These are phyloP conservation scores for Rhizophagus prolifer DNA, from an alignment of 192 early-diverging fungal species.

Conservation along the genomic window DNA sequence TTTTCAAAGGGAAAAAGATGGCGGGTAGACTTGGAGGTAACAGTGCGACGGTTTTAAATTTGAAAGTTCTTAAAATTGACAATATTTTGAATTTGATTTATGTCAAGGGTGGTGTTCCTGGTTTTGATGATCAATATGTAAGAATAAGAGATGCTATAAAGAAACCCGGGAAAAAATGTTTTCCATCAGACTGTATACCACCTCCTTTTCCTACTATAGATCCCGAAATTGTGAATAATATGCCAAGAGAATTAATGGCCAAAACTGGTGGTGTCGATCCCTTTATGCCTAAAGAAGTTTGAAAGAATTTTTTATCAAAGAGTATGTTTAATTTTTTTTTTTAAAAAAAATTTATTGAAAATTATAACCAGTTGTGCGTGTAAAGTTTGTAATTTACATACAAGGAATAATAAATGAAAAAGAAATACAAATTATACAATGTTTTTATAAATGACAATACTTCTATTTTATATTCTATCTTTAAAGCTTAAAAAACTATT, in stretches of 20 bases:
- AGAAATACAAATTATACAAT: too few relatives aligned
- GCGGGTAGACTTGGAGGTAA: slow-evolving; percentile 93
- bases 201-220: slow-evolving; percentile 75
- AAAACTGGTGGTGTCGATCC: slow-evolving; percentile 51
- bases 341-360: neutral
- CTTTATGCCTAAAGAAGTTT: slow-evolving; percentile 46
- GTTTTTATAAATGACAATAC: too few relatives aligned
- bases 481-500: neutral
- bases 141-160: slow-evolving; percentile 86
- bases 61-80: slow-evolving; percentile 88
- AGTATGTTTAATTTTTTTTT: neutral
- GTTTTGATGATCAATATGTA: slow-evolving; percentile 81
- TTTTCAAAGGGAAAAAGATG: slow-evolving; percentile 98
- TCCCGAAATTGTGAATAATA: slow-evolving; percentile 40
- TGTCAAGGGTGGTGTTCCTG: slow-evolving; percentile 91
- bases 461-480: neutral
- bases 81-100: slow-evolving; percentile 82
- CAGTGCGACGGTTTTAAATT: slow-evolving; percentile 73
- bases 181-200: slow-evolving; percentile 58
- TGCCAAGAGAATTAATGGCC: slow-evolving; percentile 52
- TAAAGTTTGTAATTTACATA: neutral
- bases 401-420: neutral
- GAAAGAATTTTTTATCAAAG: neutral
- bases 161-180: slow-evolving; percentile 61
- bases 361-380: neutral